These are phyloP conservation scores for Quercus tomentella DNA, from an alignment of 331 rosid species.

Conservation along the genomic window DNA sequence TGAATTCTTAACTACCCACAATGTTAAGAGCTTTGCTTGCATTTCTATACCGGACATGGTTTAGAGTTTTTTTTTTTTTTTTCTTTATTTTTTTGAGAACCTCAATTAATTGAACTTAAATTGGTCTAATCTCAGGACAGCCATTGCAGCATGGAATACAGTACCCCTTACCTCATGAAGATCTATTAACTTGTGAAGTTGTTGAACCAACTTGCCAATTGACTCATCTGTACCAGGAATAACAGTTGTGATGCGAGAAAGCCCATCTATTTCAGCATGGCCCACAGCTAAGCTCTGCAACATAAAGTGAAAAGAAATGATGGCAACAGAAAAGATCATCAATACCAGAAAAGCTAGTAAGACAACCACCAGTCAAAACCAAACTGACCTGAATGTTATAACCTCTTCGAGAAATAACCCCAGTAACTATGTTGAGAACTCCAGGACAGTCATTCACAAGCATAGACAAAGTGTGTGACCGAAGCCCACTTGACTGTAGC, in stretches of 20 bases:
- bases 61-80: neutral
- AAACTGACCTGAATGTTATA: conserved; percentile 60
- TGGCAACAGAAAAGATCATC: neutral
- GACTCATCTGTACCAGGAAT: conserved; percentile 56
- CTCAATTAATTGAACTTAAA: neutral
- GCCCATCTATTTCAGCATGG: conserved; percentile 47
- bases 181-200: conserved; percentile 49
- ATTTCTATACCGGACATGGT: neutral
- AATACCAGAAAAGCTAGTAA: neutral
- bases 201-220: conserved; percentile 53
- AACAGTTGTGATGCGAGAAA: conserved; percentile 59
- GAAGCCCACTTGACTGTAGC: conserved; percentile 48
- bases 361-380: neutral
- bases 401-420: conserved; percentile 59
- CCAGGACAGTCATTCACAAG: conserved; percentile 52
- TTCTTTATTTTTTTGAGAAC: neutral
- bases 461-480: conserved; percentile 55
- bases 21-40: neutral
- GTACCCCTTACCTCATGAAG: conserved; percentile 44
- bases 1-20: neutral
- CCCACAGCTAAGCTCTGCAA: conserved; percentile 61
- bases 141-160: neutral
- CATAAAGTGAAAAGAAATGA: neutral
- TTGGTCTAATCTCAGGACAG: neutral
- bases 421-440: conserved; percentile 54